Base-by-base conservation (phyloP, 768 basidiomycete genomes). In the Cystofilobasidium macerans region DNA sequence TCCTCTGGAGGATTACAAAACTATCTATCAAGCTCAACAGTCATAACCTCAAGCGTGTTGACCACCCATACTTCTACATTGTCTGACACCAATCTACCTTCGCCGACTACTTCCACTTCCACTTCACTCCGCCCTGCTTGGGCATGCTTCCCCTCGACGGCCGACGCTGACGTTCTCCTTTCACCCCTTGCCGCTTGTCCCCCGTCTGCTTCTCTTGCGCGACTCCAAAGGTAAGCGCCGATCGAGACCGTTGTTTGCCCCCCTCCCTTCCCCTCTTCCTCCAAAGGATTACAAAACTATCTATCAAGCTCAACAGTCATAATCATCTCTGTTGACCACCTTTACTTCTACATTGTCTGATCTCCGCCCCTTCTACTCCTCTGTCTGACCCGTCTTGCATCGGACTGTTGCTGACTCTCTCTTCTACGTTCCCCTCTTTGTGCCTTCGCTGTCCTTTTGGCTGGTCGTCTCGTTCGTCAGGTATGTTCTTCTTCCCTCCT, bases 301-400 rank as follows among this genome's bases (percentile, higher is more conserved):
- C 71, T 72, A 73, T 70, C 73, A 76, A 76, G 75, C 75, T 76
- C 75, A 76, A 76, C 75, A 76, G 73, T 76, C 75, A 71, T 63
- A 76, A 71, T 64, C 70, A 70, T 32, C 28, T 42, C 38, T 76
- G 75, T 70, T 60, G 61, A 67, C 66, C 35, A 40, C 33, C 38
- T n/a, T 5, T 57, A 36, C 57, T 57, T 35, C 38, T 57, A 57
- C 35, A 35, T 57, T 57, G 35, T 36, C 38, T 40, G 38, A 57
- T 57, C 57, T 13, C 20, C 26, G 40, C 20, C 36, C 40, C 24
- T 18, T 43, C 40, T 16, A n/a, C 22, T 6, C 7, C n/a, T 22
- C 42, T 43, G 26, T 42, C 51, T 54, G 28, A 16, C 38, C 14
- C 18, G 40, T 38, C 28, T 14, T 53, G 28, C 59, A 28, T 30